Conservation (phyloP, 2,329 filamentous ascomycete species). For the Aspergillus sp. region DNA sequence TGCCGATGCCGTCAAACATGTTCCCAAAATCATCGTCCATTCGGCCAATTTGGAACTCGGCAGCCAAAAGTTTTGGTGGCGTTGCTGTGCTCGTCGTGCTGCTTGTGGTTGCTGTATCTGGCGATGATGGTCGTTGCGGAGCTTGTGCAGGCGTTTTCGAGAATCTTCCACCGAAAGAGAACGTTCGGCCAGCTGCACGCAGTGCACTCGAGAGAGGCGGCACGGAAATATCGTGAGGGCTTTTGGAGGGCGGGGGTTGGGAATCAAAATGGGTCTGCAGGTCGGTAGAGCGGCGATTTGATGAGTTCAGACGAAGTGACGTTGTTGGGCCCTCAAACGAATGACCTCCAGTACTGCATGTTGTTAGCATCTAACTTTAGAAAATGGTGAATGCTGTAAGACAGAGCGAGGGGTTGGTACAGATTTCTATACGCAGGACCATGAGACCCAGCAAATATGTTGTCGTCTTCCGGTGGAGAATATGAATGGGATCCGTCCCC, state of each 20-base stretch:
- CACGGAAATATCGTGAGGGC: conserved; percentile 42
- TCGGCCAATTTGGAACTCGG: conserved; percentile 41
- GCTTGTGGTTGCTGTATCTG: conserved; percentile 45
- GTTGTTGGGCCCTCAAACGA: conserved; percentile 50
- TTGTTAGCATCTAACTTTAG: conserved; percentile 16
- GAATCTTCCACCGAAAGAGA: conserved; percentile 53
- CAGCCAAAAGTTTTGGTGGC: conserved; percentile 52
- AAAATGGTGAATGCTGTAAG: background rate
- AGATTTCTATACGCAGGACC: conserved; percentile 34
- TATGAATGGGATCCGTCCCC: conserved; percentile 36
- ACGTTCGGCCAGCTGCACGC: conserved; percentile 51
- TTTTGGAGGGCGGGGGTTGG: conserved; percentile 37
- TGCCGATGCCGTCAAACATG: conserved; percentile 52
- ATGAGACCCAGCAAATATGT: conserved; percentile 39
- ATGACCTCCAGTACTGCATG: conserved; percentile 41
- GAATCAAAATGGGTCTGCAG: conserved; percentile 40
- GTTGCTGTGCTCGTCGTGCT: conserved; percentile 54
- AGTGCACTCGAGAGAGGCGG: conserved; percentile 44
- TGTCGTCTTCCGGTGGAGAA: conserved; percentile 38
- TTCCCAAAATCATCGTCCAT: conserved; percentile 50
- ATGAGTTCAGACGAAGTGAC: conserved; percentile 54
- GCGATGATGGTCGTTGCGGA: conserved; percentile 23
- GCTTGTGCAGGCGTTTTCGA: conserved; percentile 29
- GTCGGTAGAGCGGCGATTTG: conserved; percentile 58
- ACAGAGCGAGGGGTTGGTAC: conserved; percentile 28